Conservation (phyloP, 2,329 filamentous ascomycete genomes). For the Penicillium sp. region DNA sequence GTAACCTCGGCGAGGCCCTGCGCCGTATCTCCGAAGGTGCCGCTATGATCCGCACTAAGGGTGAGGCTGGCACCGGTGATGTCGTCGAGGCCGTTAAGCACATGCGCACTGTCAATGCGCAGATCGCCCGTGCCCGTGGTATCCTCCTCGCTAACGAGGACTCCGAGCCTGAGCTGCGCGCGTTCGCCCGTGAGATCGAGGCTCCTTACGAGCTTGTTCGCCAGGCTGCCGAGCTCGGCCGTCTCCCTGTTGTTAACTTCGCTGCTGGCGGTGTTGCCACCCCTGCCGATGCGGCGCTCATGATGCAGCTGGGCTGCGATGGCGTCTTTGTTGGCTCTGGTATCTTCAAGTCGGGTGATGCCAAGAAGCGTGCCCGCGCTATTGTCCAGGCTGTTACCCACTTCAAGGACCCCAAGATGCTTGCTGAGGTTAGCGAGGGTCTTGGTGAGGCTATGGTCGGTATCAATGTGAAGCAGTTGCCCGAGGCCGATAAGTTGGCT, state of each 20-base stretch:
- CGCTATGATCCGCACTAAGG: conserved; percentile 98
- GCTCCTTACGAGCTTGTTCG: conserved; percentile 75
- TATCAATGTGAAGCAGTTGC: conserved; percentile 79
- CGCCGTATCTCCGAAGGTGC: conserved; percentile 88
- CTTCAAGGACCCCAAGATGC: conserved; percentile 76
- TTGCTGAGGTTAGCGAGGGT: conserved; percentile 83
- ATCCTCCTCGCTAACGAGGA: conserved; percentile 47
- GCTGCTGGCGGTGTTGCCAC: conserved; percentile 99
- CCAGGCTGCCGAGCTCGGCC: conserved; percentile 80
- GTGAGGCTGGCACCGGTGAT: conserved; percentile 94
- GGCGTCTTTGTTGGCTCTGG: conserved; percentile 96
- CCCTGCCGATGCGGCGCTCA: conserved; percentile 89
- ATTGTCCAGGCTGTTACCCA: conserved; percentile 95
- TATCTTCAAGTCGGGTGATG: conserved; percentile 95
- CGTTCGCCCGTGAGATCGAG: conserved; percentile 77
- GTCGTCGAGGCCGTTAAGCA: conserved; percentile 95
- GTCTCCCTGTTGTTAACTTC: conserved; percentile 95
- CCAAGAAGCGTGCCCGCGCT: conserved; percentile 83
- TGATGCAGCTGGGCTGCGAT: conserved; percentile 99
- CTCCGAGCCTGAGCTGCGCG: conserved; percentile 69
- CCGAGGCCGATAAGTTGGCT: conserved; percentile 76
- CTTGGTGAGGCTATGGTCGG: conserved; percentile 98
- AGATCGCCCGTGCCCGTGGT: conserved; percentile 70
- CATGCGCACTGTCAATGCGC: conserved; percentile 82
- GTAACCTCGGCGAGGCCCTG: conserved; percentile 89